Conservation (phyloP, 768 basidiomycete species). For the Tremella yokohamensis region DNA sequence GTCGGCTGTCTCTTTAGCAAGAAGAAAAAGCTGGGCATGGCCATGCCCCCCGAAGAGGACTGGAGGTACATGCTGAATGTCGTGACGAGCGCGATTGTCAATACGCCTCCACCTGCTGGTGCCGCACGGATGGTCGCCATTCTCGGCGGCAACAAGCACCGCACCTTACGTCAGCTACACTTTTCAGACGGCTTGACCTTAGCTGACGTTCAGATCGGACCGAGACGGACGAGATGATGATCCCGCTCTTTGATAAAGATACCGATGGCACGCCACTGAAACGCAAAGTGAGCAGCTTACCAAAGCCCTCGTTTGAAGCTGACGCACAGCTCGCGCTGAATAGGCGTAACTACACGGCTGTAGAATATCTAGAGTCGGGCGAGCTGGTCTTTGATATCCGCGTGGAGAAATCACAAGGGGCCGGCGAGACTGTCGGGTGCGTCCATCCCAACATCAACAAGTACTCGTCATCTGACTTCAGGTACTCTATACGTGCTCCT, state of each 20-base stretch:
- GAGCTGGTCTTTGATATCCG: slow-evolving; percentile 77
- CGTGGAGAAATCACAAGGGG: slow-evolving; percentile 78
- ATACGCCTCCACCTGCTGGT: slow-evolving; percentile 64
- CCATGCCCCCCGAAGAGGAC: slow-evolving; percentile 59
- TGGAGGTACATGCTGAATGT: slow-evolving; percentile 84
- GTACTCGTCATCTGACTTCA: too few relatives aligned
- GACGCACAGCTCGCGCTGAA: slow-evolving; percentile 67
- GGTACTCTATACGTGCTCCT: too few relatives aligned
- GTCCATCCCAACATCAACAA: slow-evolving; percentile 2
- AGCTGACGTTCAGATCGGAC: slow-evolving; percentile 49
- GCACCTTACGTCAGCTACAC: slow-evolving; percentile 61
- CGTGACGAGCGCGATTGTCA: slow-evolving; percentile 70
- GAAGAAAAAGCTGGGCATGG: slow-evolving; percentile 21
- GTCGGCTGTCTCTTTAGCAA: slow-evolving; percentile 56
- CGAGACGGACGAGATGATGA: slow-evolving; percentile 81
- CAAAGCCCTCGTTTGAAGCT: background rate
- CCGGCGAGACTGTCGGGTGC: slow-evolving; percentile 75
- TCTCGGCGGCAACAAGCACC: slow-evolving; percentile 70
- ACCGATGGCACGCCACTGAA: slow-evolving; percentile 73
- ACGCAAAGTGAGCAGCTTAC: slow-evolving; percentile 53
- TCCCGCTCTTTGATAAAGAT: slow-evolving; percentile 72
- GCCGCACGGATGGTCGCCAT: slow-evolving; percentile 78
- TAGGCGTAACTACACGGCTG: slow-evolving; percentile 78
- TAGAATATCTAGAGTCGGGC: slow-evolving; percentile 62
- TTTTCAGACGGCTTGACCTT: background rate